These are phyloP conservation scores for Hymenoscyphus infarciens DNA, from an alignment of 2,329 filamentous ascomycete genomes.

Conservation along the genomic window DNA sequence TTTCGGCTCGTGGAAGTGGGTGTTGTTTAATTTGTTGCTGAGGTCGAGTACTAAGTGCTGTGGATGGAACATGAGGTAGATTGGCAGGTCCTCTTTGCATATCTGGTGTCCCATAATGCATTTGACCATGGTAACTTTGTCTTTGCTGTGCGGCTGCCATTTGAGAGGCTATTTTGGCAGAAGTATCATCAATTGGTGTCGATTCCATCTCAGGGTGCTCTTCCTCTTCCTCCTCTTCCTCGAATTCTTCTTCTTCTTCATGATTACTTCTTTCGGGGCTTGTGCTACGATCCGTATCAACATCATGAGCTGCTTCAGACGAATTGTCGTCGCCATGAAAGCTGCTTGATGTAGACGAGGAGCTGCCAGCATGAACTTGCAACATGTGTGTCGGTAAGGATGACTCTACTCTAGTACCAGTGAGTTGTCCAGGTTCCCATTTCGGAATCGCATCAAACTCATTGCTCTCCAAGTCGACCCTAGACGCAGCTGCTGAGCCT, in stretches of 20 bases:
- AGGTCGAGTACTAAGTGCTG: conserved; percentile 38
- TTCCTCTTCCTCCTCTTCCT: conserved; percentile 10
- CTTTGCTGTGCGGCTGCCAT: conserved; percentile 33
- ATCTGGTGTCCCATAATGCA: conserved; percentile 35
- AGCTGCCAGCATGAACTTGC: conserved; percentile 31
- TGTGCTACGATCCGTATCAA: conserved; percentile 44
- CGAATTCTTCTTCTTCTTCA: conserved; percentile 26
- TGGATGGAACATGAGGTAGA: conserved; percentile 36
- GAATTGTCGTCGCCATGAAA: conserved; percentile 38
- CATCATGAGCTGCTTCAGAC: conserved; percentile 29
- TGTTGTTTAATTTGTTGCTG: conserved; percentile 32
- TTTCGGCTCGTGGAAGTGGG: conserved; percentile 37
- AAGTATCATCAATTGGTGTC: conserved; percentile 23
- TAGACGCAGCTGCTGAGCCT: conserved; percentile 6
- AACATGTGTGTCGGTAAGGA: conserved; percentile 22
- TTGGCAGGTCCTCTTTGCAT: conserved; percentile 40
- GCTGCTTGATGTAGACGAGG: conserved; percentile 34
- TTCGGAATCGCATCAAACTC: neutral
- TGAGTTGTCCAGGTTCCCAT: conserved; percentile 6
- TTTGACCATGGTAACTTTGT: conserved; percentile 26
- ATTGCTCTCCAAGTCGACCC: conserved; percentile 9
- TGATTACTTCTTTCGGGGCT: conserved; percentile 43
- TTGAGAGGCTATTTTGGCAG: conserved; percentile 32
- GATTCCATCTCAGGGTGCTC: conserved; percentile 10
- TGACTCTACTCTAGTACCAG: conserved; percentile 11